A percentile compares a stretch with the other conserved stretches of the same genome.
Conservation (phyloP, 495 filamentous ascomycete species). For the Lepidopterella palustris region DNA sequence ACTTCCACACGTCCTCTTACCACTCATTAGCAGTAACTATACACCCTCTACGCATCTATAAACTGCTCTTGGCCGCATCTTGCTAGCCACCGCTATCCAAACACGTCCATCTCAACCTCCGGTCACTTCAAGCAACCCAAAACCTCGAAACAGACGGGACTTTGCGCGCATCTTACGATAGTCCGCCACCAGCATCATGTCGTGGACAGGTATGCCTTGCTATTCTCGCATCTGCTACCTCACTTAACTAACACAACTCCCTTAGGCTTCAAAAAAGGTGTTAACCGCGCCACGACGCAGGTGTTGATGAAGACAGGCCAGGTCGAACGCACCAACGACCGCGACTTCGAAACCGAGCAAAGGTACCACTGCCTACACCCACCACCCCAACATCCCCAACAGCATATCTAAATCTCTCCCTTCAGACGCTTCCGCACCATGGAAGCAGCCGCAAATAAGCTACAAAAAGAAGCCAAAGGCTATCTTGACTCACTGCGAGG, state of each 20-base stretch:
- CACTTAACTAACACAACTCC: background rate
- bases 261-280: conserved; percentile 95
- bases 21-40: background rate
- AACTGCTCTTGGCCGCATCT: background rate
- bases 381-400: background rate
- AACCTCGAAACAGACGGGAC: background rate
- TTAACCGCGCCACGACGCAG: conserved; percentile 97
- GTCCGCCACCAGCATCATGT: conserved; percentile 42
- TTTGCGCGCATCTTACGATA: background rate
- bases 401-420: background rate
- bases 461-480: conserved; percentile 96
- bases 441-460: conserved; percentile 82
- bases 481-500: conserved; percentile 86
- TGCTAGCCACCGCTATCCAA: background rate
- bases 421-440: conserved; percentile 85
- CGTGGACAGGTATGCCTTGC: conserved; percentile 50
- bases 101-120: background rate
- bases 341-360: conserved; percentile 97
- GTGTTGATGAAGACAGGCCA: conserved; percentile 99
- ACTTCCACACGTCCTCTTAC: too few relatives aligned
- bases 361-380: conserved; percentile 51
- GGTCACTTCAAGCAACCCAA: background rate
- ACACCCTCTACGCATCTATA: background rate
- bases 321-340: conserved; percentile 96
- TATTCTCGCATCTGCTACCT: background rate